These are phyloP conservation scores for Pelargonium myrrhifolium DNA, from an alignment of 441 rosid genomes.

Conservation along the genomic window DNA sequence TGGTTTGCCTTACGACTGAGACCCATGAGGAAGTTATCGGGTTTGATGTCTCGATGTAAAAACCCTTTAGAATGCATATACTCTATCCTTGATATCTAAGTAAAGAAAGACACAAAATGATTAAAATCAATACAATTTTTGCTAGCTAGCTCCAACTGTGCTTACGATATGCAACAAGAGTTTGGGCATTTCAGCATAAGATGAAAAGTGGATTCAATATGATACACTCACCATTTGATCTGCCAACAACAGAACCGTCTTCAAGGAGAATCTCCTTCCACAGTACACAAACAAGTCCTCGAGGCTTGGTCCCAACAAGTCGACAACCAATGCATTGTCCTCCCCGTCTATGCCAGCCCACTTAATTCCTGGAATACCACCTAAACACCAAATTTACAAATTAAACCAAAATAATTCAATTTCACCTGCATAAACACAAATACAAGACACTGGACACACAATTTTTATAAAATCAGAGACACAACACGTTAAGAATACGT, in stretches of 20 bases:
- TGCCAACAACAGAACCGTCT: constrained; percentile 56
- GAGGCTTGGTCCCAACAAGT: constrained; percentile 63
- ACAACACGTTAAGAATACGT: too few relatives aligned
- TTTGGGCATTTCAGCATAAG: not conserved
- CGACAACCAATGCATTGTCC: constrained; percentile 44
- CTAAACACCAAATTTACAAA: constrained; percentile 18
- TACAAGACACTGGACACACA: too few relatives aligned
- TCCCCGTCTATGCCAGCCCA: constrained; percentile 55
- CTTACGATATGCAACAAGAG: not conserved
- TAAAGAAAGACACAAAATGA: not conserved
- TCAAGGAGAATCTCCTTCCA: constrained; percentile 58
- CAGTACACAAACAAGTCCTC: constrained; percentile 61
- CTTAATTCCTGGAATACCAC: constrained; percentile 45
- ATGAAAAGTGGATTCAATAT: not conserved
- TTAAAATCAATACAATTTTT: not conserved
- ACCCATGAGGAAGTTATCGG: constrained; percentile 67
- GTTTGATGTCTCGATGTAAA: constrained; percentile 42
- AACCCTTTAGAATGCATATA: constrained; percentile 40
- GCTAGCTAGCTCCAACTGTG: not conserved
- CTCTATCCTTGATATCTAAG: constrained; percentile 35
- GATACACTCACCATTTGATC: constrained; percentile 46
- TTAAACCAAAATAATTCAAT: constrained; percentile 19
- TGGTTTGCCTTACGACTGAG: constrained; percentile 90
- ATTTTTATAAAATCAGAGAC: too few relatives aligned
- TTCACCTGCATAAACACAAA: too few relatives aligned